phyloP scores from a whole-genome alignment of 1,284 basidiomycete genomes.

The Tetrapyrgos nigripes region DNA sequence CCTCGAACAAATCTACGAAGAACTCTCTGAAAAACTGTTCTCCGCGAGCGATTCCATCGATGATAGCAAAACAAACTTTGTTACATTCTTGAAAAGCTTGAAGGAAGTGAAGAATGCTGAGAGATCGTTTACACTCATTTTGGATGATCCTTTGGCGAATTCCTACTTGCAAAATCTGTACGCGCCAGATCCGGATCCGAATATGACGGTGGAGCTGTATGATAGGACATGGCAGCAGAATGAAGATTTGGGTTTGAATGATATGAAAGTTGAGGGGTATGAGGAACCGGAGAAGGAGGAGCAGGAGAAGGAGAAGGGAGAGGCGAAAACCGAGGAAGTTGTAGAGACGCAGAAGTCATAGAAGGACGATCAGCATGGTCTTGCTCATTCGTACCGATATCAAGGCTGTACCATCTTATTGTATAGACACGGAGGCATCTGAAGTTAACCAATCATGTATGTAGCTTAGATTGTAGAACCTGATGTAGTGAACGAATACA shows the following conservation, averaged over 20 bases:
- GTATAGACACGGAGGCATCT: not conserved
- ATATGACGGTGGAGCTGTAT: slow-evolving; percentile 87
- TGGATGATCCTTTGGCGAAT: slow-evolving; percentile 96
- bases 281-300: slow-evolving; percentile 44
- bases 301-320: slow-evolving; percentile 24
- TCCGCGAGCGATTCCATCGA: slow-evolving; percentile 62
- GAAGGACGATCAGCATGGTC: not conserved
- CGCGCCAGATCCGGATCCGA: slow-evolving; percentile 91
- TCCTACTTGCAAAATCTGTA: slow-evolving; percentile 97
- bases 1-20: slow-evolving; percentile 94
- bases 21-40: slow-evolving; percentile 92
- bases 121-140: slow-evolving; percentile 87
- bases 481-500: too few relatives aligned
- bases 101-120: slow-evolving; percentile 83
- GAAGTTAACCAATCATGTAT: not conserved
- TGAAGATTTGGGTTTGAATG: slow-evolving; percentile 95
- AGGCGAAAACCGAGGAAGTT: slow-evolving; percentile 3
- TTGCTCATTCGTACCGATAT: not conserved
- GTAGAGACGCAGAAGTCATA: not conserved
- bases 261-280: slow-evolving; percentile 94
- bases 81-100: slow-evolving; percentile 80
- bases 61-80: slow-evolving; percentile 62
- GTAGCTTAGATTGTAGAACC: not conserved
- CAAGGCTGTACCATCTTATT: not conserved
- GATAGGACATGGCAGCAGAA: slow-evolving; percentile 91